These are phyloP conservation scores for Fusarium anthophilum DNA, from an alignment of 2,329 filamentous ascomycete genomes.

Conservation along the genomic window DNA sequence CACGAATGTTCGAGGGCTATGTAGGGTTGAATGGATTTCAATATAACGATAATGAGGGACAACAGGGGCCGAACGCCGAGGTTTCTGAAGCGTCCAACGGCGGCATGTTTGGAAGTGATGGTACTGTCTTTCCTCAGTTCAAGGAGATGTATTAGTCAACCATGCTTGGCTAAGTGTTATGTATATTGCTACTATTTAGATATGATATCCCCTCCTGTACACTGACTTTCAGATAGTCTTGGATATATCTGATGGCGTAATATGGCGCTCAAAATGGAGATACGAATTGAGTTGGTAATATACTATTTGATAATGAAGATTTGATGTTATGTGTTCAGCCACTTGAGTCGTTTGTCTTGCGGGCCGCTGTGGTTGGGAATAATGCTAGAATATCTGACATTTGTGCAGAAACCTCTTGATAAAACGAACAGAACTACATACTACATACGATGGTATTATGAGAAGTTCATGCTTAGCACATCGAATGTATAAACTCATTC, in stretches of 20 bases:
- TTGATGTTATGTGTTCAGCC: background rate
- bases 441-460: too few species aligned
- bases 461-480: background rate
- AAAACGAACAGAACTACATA: background rate
- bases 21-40: constrained; percentile 50
- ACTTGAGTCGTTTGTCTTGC: background rate
- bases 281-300: background rate
- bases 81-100: constrained; percentile 34
- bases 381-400: background rate
- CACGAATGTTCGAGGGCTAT: constrained; percentile 55
- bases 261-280: background rate
- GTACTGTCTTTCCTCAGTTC: constrained; percentile 50
- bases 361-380: background rate
- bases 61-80: constrained; percentile 36
- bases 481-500: background rate
- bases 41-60: constrained; percentile 42
- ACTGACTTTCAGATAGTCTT: background rate
- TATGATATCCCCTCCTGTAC: constrained; percentile 12
- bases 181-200: background rate
- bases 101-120: constrained; percentile 41
- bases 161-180: background rate
- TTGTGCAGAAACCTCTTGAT: background rate
- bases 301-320: background rate
- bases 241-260: background rate
- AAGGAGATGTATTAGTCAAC: constrained; percentile 50